phyloP scores from a whole-genome alignment of 1,284 basidiomycete species.

The Moesziomyces antarcticus region DNA sequence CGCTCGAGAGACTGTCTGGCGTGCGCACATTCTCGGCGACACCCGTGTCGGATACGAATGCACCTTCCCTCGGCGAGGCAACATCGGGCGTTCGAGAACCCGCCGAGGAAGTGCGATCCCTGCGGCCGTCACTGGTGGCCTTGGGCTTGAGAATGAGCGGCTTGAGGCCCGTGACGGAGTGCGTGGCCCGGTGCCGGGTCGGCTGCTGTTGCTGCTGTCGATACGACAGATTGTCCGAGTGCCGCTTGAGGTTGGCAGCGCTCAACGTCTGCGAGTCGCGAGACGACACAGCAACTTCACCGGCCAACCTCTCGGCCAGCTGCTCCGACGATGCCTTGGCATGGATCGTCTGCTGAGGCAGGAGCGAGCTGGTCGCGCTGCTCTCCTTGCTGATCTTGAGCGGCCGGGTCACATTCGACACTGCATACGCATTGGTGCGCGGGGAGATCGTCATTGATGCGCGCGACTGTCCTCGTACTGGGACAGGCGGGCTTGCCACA shows the following conservation, averaged over 20 bases:
- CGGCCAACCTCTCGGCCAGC: conserved; percentile 4
- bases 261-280: conserved; percentile 17
- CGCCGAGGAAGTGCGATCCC: conserved; percentile 6
- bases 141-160: conserved; percentile 30
- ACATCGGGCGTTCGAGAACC: conserved; percentile 21
- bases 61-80: not conserved
- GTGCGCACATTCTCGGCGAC: conserved; percentile 4
- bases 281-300: not conserved
- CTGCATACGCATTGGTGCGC: not conserved
- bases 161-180: conserved; percentile 35
- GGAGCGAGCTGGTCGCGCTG: not conserved
- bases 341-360: conserved; percentile 33
- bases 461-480: conserved; percentile 30
- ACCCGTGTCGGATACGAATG: not conserved
- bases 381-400: conserved; percentile 37
- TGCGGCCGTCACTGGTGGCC: conserved; percentile 20
- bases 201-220: conserved; percentile 14
- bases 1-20: conserved; percentile 9
- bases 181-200: conserved; percentile 18
- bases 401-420: conserved; percentile 21
- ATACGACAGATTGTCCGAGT: conserved; percentile 30
- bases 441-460: not conserved
- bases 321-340: conserved; percentile 28
- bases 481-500: conserved; percentile 7
- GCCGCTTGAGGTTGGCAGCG: conserved; percentile 33